Percentiles rank a stretch among this genome's conserved stretches.
Evolutionary conservation across 805 yeast species (phyloP).

Genomic region (Suhomyces prunicola): DNA sequence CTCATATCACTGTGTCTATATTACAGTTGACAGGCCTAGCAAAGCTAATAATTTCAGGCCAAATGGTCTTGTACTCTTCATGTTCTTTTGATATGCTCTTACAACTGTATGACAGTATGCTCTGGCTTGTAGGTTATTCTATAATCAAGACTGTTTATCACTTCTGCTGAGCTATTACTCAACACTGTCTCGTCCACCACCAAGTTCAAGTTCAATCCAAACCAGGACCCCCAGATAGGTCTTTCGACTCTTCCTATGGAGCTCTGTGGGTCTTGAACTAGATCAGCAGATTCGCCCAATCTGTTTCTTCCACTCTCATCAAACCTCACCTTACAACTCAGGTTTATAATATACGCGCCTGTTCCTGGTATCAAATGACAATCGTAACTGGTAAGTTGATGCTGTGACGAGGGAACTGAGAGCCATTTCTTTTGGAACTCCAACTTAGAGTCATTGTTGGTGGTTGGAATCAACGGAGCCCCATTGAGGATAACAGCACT

Average conservation of each 20-base stretch:
- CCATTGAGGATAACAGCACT: conserved; percentile 60
- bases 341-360: conserved; percentile 48
- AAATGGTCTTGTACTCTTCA: too few relatives aligned
- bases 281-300: conserved; percentile 60
- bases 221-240: conserved; percentile 66
- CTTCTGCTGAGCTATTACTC: conserved; percentile 38
- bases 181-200: conserved; percentile 53
- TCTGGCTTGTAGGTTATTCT: conserved; percentile 63
- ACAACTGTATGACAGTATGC: conserved; percentile 38
- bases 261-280: conserved; percentile 25
- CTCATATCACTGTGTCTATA: too few relatives aligned
- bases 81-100: neutral
- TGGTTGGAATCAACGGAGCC: conserved; percentile 42
- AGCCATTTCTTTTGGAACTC: conserved; percentile 61
- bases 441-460: conserved; percentile 29
- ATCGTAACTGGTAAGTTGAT: conserved; percentile 61
- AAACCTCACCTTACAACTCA: conserved; percentile 63
- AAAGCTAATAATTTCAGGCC: too few relatives aligned
- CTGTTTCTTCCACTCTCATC: conserved; percentile 73
- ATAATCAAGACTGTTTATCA: conserved; percentile 61
- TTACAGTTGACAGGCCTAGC: too few relatives aligned
- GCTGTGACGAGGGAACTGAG: conserved; percentile 56
- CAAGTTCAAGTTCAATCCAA: conserved; percentile 60
- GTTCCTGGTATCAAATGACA: conserved; percentile 68
- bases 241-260: conserved; percentile 26